Evolutionary conservation across 1,284 basidiomycete species (phyloP), one percentile per base, ranked within the genome.

Genomic region (Rhodotorula sp.): DNA sequence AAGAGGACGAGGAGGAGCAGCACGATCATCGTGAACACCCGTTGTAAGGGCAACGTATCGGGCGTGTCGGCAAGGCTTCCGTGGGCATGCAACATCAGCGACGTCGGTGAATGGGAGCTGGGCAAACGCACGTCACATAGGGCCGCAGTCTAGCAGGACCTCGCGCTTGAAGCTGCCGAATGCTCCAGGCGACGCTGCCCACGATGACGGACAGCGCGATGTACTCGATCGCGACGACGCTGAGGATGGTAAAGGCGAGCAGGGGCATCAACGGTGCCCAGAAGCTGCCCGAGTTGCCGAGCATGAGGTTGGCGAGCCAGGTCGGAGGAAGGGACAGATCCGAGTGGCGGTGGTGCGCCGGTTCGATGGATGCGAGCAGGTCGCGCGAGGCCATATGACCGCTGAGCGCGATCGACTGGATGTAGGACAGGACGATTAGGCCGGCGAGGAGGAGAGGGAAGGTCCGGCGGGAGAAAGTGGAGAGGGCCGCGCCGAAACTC

Each of bases 1-100:
- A 92, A 75, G 71, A 88, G 85, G 53, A 93, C 87, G 20, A 89
- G 81, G 19, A 86, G 70, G 55, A 88, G 83, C n/a, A 94, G 83
- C 22, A 88, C 61, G 9, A 77, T 76, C 78, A 91, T 85, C 1
- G 89, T 90, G 10, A 87, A 56, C 24, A 89, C 24, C 1, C 76
- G 75, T 17, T 70, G 72, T 1, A 62, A 34, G 22, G 70, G 59
- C 27, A 70, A 48, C 15, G 68, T 56, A 15, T 66, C 51, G 15
- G 53, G 36, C 4, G 60, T 48, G 34, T 73, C 68, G 39, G 64
- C 29, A 15, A 68, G 9, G 9, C 61, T 60, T 48, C 13, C 9
- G 47, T 2, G 6, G n/a, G 17, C 36, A 44, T 3, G 8, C 0
- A 19, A 6, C 2, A 22, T 69, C 36, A 56, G 51, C 17, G 6